Evolutionary conservation across 2,329 filamentous ascomycete genomes (phyloP).

Genomic region (Fusarium hostae): DNA sequence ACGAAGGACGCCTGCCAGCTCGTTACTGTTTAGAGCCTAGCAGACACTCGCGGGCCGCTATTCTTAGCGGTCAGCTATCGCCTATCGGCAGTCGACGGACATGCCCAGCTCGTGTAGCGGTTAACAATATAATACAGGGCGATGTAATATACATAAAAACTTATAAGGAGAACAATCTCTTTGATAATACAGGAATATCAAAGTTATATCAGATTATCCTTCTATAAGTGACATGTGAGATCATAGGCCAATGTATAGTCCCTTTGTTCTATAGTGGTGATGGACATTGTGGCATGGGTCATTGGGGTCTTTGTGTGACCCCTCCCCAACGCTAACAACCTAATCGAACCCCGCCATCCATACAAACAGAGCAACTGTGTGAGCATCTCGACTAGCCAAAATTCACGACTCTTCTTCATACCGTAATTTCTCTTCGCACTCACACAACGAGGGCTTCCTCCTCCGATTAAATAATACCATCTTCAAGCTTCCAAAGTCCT

Average conservation of each 20-base stretch:
- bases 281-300: constrained; percentile 29
- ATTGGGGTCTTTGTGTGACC: constrained; percentile 23
- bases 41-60: constrained; percentile 33
- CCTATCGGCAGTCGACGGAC: constrained; percentile 4
- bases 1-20: constrained; percentile 29
- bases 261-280: constrained; percentile 15
- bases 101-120: constrained; percentile 19
- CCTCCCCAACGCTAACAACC: constrained; percentile 30
- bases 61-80: constrained; percentile 30
- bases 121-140: constrained; percentile 10
- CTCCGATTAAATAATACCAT: neutral
- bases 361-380: constrained; percentile 30
- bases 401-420: constrained; percentile 28
- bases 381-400: constrained; percentile 34
- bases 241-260: neutral
- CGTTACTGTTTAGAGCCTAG: constrained; percentile 42
- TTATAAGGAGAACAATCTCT: neutral
- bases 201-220: neutral
- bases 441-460: constrained; percentile 2
- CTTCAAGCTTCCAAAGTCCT: constrained; percentile 1
- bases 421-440: constrained; percentile 24
- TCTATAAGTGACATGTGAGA: neutral
- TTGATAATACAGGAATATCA: neutral
- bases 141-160: neutral
- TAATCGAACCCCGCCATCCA: constrained; percentile 37